Conservation (phyloP, 176 grass and related monocot species). For the Echinochloa phyllopogon region DNA sequence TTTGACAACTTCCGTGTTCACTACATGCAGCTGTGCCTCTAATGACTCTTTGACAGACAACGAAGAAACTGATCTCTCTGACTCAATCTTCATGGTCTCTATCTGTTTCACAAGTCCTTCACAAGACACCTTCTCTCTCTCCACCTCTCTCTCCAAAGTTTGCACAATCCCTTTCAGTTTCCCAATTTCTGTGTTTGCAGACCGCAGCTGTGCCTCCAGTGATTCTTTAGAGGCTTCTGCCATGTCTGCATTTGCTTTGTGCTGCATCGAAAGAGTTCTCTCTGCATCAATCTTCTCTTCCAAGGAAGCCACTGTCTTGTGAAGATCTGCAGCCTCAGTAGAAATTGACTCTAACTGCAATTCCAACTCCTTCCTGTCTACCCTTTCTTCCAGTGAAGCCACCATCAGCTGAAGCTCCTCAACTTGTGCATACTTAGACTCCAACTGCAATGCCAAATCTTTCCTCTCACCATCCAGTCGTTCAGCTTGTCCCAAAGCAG, state of each 20-base stretch:
- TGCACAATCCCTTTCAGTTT: constrained; percentile 53
- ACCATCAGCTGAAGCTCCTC: constrained; percentile 51
- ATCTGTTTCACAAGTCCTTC: constrained; percentile 61
- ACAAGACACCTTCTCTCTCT: constrained; percentile 52
- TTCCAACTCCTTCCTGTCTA: constrained; percentile 59
- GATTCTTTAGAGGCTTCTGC: constrained; percentile 52
- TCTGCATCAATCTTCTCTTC: constrained; percentile 62
- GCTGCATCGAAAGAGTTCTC: constrained; percentile 57
- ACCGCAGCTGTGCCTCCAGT: constrained; percentile 61
- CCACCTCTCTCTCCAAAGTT: constrained; percentile 52
- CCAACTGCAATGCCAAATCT: constrained; percentile 57
- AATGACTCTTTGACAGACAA: constrained; percentile 54
- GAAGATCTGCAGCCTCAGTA: constrained; percentile 56
- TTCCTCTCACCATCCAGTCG: constrained; percentile 56
- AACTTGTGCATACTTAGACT: constrained; percentile 58
- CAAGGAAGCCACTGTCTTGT: constrained; percentile 53
- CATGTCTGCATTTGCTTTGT: constrained; percentile 59
- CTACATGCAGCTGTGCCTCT: constrained; percentile 47
- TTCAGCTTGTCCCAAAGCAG: constrained; percentile 51
- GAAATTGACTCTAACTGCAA: constrained; percentile 61
- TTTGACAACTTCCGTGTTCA: constrained; percentile 46
- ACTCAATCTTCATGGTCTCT: constrained; percentile 51
- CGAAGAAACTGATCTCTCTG: constrained; percentile 34
- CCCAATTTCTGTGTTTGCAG: constrained; percentile 50
- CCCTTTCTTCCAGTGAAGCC: constrained; percentile 54